Conservation (phyloP, 768 basidiomycete species). For the Phaeotremella fagi region DNA sequence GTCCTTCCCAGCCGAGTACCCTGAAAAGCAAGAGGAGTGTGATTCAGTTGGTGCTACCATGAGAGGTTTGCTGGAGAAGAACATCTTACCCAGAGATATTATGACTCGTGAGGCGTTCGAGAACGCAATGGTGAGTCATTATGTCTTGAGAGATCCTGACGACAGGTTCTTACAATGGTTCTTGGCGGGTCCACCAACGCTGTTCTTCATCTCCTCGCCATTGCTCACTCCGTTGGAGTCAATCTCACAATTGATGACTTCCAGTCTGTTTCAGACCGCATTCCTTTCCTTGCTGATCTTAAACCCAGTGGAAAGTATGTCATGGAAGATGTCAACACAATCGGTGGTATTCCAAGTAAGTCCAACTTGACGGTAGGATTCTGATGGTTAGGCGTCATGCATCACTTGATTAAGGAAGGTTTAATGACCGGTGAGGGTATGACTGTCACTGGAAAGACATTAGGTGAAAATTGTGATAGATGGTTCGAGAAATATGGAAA, state of each 20-base stretch:
- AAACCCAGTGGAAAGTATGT: constrained; percentile 98
- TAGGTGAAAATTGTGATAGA: constrained; percentile 81
- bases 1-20: constrained; percentile 87
- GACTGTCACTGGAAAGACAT: constrained; percentile 86
- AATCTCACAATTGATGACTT: constrained; percentile 84
- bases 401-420: constrained; percentile 77
- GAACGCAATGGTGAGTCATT: constrained; percentile 81
- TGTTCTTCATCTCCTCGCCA: constrained; percentile 91
- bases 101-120: constrained; percentile 97
- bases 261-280: constrained; percentile 84
- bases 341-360: constrained; percentile 93
- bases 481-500: constrained; percentile 56
- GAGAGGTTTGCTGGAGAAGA: constrained; percentile 79
- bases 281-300: constrained; percentile 90
- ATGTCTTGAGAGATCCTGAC: background rate
- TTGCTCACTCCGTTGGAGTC: constrained; percentile 93
- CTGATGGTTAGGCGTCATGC: constrained; percentile 63
- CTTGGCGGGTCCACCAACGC: constrained; percentile 98
- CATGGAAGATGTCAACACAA: constrained; percentile 93
- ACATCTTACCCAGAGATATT: constrained; percentile 88
- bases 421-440: constrained; percentile 83
- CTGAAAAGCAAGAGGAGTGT: constrained; percentile 82
- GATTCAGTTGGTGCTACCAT: constrained; percentile 73
- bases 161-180: constrained; percentile 87
- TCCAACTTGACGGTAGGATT: constrained; percentile 13